Percentiles rank a stretch among this genome's conserved stretches.
phyloP scores from a whole-genome alignment of 2,329 filamentous ascomycete species.

The Scedosporium dehoogii region DNA sequence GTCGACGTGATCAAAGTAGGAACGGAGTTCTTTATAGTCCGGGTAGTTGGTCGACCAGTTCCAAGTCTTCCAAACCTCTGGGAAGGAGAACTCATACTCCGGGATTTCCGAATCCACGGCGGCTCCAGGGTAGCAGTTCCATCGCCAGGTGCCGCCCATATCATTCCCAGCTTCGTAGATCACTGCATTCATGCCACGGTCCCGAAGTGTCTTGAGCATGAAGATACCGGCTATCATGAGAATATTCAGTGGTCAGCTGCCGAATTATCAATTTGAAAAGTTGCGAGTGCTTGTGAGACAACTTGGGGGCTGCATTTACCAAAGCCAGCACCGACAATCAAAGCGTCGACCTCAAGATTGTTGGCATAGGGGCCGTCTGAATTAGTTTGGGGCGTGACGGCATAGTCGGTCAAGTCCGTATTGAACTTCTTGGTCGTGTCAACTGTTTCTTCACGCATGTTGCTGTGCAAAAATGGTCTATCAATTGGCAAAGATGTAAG shows the following conservation, averaged over 20 bases:
- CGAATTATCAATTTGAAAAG: background rate
- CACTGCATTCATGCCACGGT: slow-evolving; percentile 34
- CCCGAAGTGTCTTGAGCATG: slow-evolving; percentile 40
- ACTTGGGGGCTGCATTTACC: slow-evolving; percentile 15
- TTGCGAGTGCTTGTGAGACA: background rate
- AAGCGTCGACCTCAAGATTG: slow-evolving; percentile 31
- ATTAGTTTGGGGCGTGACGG: slow-evolving; percentile 15
- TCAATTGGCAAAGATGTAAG: background rate
- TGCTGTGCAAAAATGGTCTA: background rate
- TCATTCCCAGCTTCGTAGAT: slow-evolving; percentile 43
- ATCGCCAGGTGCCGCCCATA: slow-evolving; percentile 44
- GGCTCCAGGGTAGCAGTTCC: slow-evolving; percentile 46
- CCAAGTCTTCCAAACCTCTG: slow-evolving; percentile 44
- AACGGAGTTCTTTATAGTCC: slow-evolving; percentile 37
- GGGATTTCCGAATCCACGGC: slow-evolving; percentile 44
- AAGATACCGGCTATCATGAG: slow-evolving; percentile 30
- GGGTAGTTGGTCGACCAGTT: slow-evolving; percentile 46
- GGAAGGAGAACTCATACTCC: slow-evolving; percentile 42
- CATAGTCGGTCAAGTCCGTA: slow-evolving; percentile 29
- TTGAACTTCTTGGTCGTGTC: slow-evolving; percentile 25
- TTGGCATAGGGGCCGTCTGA: slow-evolving; percentile 29
- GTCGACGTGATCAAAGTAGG: slow-evolving; percentile 51
- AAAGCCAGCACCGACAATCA: slow-evolving; percentile 36
- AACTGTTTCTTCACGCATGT: background rate
- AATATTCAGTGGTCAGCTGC: background rate